Evolutionary conservation across 176 grass and related monocot species (phyloP), one percentile per base, ranked within the genome.

Genomic region (Ensete ventricosum): DNA sequence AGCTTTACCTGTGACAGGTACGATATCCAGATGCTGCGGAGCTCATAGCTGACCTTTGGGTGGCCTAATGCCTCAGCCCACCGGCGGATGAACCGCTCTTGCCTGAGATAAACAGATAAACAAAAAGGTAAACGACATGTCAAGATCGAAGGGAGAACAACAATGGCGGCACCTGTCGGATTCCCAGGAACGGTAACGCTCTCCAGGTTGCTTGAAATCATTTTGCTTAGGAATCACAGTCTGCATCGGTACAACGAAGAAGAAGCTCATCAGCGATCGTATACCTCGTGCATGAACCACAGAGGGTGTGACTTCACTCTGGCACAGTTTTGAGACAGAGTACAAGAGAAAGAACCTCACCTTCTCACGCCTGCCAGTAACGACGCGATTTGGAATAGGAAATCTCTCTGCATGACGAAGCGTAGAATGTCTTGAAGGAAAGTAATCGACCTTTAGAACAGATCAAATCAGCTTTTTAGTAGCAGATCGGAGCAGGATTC

Each of bases 131-230:
- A 16, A 57, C 16, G 11, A 2, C 13, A 57, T 57, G 13, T 23
- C 0, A 16, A 57, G 54, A 49, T 17, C 7, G 19, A 48, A 50
- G 13, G 23, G 11, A 52, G 7, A 43, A 22, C 22, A 71, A 27
- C 73, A 79, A 2, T 11, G 53, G 69, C 12, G 0, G 22, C 78
- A 88, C 85, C 85, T 84, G 52, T 96, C 92, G 0, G 87, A 68
- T 4, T 85, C 87, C 92, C 92, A 96, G 0, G 78, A 78, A 10
- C 92, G 69, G 78, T 92, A 96, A 52, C 80, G 82, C 92, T 92
- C 92, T 29, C 92, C 89, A 0, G 92, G 85, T 81, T 96, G 92
- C 81, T 88, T 80, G 73, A 96, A 96, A 12, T 96, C 88, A 34
- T 96, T 96, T 55, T 83, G 87, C 87, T 96, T 96, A 3, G 71